phyloP scores from a whole-genome alignment of 2,329 filamentous ascomycete genomes.

The Clarireedia monteithiana region DNA sequence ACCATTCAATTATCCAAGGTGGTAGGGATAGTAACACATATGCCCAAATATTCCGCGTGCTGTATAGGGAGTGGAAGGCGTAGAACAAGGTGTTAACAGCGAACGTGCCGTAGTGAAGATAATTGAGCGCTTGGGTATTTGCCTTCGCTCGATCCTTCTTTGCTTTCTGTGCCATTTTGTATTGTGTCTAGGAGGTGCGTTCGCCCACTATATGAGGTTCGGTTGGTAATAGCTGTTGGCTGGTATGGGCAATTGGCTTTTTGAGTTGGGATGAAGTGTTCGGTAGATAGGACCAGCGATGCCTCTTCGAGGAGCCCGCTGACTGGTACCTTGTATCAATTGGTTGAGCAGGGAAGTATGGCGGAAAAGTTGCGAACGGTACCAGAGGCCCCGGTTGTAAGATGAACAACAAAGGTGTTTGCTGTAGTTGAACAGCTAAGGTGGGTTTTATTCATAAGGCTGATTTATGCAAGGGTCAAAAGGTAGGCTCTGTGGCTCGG shows the following conservation, averaged over 20 bases:
- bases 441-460: constrained; percentile 3
- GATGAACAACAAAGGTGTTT: neutral
- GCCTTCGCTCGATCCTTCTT: constrained; percentile 57
- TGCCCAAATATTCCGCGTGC: constrained; percentile 53
- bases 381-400: too few species aligned
- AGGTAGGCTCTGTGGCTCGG: neutral
- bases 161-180: constrained; percentile 29
- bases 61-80: constrained; percentile 55
- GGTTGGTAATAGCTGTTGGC: neutral
- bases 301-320: too few species aligned
- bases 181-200: neutral
- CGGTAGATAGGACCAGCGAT: neutral
- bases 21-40: constrained; percentile 71
- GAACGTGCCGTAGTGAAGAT: constrained; percentile 71
- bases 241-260: neutral
- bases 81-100: constrained; percentile 68
- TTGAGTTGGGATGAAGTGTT: neutral
- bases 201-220: too few species aligned
- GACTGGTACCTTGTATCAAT: too few species aligned
- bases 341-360: too few species aligned
- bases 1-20: constrained; percentile 70
- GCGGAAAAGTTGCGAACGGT: too few species aligned
- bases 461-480: constrained; percentile 2
- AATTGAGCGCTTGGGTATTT: constrained; percentile 70
- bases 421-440: neutral